These are phyloP conservation scores for Aureococcus anophagefferens DNA, from an alignment of 108 stramenopile genomes.

Conservation along the genomic window DNA sequence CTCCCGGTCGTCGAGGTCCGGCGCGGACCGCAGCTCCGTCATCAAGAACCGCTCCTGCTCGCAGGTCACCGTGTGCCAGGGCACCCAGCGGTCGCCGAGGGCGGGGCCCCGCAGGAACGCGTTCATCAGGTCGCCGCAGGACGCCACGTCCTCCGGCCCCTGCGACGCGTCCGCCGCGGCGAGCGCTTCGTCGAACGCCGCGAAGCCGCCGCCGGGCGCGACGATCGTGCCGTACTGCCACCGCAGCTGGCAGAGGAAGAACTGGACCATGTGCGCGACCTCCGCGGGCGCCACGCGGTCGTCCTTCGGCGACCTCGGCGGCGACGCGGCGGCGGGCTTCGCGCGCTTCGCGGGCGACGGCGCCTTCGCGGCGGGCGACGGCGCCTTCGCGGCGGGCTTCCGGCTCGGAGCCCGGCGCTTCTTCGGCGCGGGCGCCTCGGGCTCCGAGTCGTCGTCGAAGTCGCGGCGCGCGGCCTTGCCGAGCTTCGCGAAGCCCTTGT, in stretches of 20 bases:
- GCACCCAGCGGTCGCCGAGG: neutral
- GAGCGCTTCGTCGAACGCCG: neutral
- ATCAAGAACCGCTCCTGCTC: neutral
- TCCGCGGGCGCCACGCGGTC: too few relatives aligned
- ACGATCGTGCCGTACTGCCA: neutral
- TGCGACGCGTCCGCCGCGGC: too few relatives aligned
- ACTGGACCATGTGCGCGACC: neutral
- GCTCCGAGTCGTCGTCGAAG: too few relatives aligned
- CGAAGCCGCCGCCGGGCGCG: neutral
- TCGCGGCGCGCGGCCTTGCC: too few relatives aligned
- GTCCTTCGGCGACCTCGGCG: too few relatives aligned
- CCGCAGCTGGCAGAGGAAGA: neutral
- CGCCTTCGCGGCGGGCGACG: too few relatives aligned
- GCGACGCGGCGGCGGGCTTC: too few relatives aligned
- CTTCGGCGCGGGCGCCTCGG: too few relatives aligned
- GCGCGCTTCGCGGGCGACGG: too few relatives aligned
- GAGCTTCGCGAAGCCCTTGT: too few relatives aligned
- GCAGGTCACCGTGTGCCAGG: neutral
- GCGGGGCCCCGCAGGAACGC: neutral
- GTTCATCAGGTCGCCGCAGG: neutral
- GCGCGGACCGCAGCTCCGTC: neutral
- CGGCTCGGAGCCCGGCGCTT: too few relatives aligned
- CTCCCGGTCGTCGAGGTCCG: neutral
- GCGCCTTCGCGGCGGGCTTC: too few relatives aligned
- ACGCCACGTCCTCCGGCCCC: neutral